Evolutionary conservation across 2,329 filamentous ascomycete species (phyloP).

Genomic region (Aureobasidium mangrovei): DNA sequence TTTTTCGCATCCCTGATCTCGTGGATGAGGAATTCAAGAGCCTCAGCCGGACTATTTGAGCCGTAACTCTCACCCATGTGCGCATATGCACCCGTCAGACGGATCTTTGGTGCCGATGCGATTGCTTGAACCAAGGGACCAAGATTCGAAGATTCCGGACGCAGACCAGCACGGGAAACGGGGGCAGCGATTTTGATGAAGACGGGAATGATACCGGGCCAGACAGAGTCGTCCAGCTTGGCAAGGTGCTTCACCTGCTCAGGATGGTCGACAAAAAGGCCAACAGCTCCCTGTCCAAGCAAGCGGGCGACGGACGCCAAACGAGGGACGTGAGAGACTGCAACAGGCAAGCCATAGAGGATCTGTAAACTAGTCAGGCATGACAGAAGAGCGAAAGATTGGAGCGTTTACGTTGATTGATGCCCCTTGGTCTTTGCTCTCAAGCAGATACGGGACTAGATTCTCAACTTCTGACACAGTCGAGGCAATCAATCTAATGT

Average conservation of each 20-base stretch:
- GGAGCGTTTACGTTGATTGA: slow-evolving; percentile 47
- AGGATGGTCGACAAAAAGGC: slow-evolving; percentile 61
- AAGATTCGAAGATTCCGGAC: slow-evolving; percentile 41
- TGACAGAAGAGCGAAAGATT: not conserved
- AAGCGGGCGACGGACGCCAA: slow-evolving; percentile 48
- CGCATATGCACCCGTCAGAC: slow-evolving; percentile 58
- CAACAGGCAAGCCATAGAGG: slow-evolving; percentile 63
- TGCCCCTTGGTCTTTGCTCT: slow-evolving; percentile 47
- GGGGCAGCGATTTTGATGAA: slow-evolving; percentile 72
- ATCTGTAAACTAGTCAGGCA: slow-evolving; percentile 35
- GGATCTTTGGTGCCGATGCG: slow-evolving; percentile 32
- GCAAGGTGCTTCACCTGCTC: slow-evolving; percentile 48
- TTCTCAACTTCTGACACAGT: slow-evolving; percentile 67
- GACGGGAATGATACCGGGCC: slow-evolving; percentile 42
- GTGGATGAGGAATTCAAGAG: slow-evolving; percentile 48
- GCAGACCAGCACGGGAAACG: slow-evolving; percentile 60
- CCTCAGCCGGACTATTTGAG: slow-evolving; percentile 45
- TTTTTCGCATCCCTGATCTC: slow-evolving; percentile 50
- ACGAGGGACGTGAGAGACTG: slow-evolving; percentile 51
- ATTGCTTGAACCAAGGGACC: slow-evolving; percentile 41
- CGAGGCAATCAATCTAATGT: slow-evolving; percentile 59
- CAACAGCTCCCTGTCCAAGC: slow-evolving; percentile 50
- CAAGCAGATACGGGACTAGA: slow-evolving; percentile 50
- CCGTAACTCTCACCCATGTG: slow-evolving; percentile 67
- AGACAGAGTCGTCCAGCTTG: slow-evolving; percentile 26